Percentiles rank a stretch among this genome's conserved stretches.
These are phyloP conservation scores for Aspergillus latus DNA, from an alignment of 2,329 filamentous ascomycete species.

Conservation along the genomic window DNA sequence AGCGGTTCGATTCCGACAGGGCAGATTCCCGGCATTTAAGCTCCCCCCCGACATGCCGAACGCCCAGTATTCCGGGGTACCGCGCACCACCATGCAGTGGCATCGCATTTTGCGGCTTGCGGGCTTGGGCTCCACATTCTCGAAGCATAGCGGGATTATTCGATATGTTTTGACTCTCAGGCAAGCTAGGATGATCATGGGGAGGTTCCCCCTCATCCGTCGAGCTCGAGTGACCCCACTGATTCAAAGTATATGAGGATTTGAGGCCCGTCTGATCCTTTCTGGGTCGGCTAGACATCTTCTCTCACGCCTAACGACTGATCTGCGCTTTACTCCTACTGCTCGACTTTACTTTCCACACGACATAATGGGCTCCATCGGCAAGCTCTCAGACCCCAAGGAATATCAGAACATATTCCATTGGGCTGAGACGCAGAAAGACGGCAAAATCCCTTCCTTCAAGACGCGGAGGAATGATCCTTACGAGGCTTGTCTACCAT, in stretches of 20 bases:
- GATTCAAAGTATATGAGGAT: constrained; percentile 11
- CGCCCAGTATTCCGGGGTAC: constrained; percentile 7
- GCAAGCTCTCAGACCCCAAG: constrained; percentile 27
- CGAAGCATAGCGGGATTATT: not conserved
- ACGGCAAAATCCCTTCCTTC: constrained; percentile 57
- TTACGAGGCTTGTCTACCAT: constrained; percentile 44
- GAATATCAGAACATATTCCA: constrained; percentile 56
- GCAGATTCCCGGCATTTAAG: constrained; percentile 22
- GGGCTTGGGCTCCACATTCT: not conserved
- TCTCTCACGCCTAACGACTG: not conserved
- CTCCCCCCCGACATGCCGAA: constrained; percentile 26
- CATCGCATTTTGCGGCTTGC: not conserved
- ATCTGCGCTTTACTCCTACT: not conserved
- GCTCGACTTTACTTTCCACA: not conserved
- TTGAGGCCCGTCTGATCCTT: not conserved
- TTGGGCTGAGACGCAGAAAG: constrained; percentile 62
- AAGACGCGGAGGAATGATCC: constrained; percentile 55
- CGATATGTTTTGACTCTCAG: not conserved
- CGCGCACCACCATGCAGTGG: not conserved
- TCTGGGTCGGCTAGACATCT: not conserved
- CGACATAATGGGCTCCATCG: constrained; percentile 28
- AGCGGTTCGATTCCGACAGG: no score
- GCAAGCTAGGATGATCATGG: not conserved
- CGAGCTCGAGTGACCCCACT: constrained; percentile 8
- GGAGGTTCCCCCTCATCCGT: not conserved